Evolutionary conservation across 202 grass and related monocot species (phyloP), one percentile per base, ranked within the genome.

Genomic region (Zoysia matrella): DNA sequence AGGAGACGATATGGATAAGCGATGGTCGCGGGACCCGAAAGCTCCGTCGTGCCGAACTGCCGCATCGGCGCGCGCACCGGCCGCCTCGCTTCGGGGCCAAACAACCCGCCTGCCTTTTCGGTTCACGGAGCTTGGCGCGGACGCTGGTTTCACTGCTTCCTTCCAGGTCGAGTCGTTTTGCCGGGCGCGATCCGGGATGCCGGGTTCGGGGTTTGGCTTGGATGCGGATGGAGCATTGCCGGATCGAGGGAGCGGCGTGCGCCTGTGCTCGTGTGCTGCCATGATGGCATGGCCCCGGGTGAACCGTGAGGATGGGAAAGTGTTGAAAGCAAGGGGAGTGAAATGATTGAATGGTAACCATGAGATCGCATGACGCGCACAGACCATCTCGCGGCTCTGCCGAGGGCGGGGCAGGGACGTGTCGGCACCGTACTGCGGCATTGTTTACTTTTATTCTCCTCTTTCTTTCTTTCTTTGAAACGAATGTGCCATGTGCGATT

Each of bases 221-320:
- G 68, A 53, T 15, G 22, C 22, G 60, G 74, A 8, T 13, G 6
- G 9, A 41, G 8, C 8, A 42, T 69, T 69, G 52, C 77, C 52
- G 51, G 46, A 55, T 80, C 52, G 41, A 65, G 77, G 8, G 6
- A 47, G 52, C 16, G 72, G 82, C 67, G 67, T 81, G 77, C 39
- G 4, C 36, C 54, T 60, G 47, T 60, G 48, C 12, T 55, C 14
- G 66, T 60, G 36, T 7, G 36, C 36, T 66, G 55, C 66, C 87
- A 77, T 89, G 44, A 89, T 89, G 45, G 58, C 77, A 36, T 75
- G 50, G 22, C 60, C 70, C 47, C n/a, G 14, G 13, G 4, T 30
- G 50, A 14, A 22, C 22, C 22, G 52, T 12, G 47, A 11, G 22
- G 6, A 8, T 15, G 36, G 62, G 47, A 60, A 36, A 5, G 22